These are phyloP conservation scores for Phytophthora ramorum DNA, from an alignment of 352 stramenopile genomes.

Conservation along the genomic window DNA sequence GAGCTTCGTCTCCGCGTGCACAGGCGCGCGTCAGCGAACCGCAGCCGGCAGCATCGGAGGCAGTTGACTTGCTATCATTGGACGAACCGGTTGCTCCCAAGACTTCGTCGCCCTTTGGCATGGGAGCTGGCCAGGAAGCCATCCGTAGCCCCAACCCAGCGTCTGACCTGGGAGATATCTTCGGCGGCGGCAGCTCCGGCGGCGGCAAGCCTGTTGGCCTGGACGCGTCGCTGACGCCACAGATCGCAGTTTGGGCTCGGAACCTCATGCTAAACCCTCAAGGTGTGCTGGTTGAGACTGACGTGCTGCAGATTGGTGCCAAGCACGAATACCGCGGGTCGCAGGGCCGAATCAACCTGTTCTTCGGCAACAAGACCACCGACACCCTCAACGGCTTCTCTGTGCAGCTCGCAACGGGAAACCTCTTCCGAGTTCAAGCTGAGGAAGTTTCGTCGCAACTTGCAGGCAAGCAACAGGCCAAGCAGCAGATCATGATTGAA, in stretches of 20 bases:
- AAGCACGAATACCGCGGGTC: conserved; percentile 96
- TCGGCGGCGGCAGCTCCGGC: conserved; percentile 38
- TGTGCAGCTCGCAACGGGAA: conserved; percentile 61
- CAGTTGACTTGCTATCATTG: conserved; percentile 61
- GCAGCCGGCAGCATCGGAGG: conserved; percentile 19
- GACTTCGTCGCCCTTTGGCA: conserved; percentile 20
- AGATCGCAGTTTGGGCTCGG: conserved; percentile 75
- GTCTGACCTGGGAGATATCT: conserved; percentile 62
- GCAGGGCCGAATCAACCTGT: conserved; percentile 94
- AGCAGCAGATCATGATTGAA: conserved; percentile 93
- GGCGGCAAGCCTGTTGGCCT: conserved; percentile 39
- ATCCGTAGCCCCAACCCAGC: conserved; percentile 63
- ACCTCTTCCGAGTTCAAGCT: conserved; percentile 63
- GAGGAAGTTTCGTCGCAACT: conserved; percentile 82
- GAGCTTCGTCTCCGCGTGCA: conserved; percentile 19
- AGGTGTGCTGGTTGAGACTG: conserved; percentile 93
- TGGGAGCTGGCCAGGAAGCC: conserved; percentile 31
- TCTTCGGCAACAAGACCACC: conserved; percentile 94
- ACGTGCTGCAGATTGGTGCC: conserved; percentile 94
- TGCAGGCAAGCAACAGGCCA: conserved; percentile 90
- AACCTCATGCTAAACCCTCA: conserved; percentile 92
- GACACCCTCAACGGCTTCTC: conserved; percentile 87
- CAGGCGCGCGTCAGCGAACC: conserved; percentile 18
- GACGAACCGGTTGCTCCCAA: conserved; percentile 41
- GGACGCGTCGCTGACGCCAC: conserved; percentile 50